These are phyloP conservation scores for Exobasidium rhododendri DNA, from an alignment of 1,284 basidiomycete species.

Conservation along the genomic window DNA sequence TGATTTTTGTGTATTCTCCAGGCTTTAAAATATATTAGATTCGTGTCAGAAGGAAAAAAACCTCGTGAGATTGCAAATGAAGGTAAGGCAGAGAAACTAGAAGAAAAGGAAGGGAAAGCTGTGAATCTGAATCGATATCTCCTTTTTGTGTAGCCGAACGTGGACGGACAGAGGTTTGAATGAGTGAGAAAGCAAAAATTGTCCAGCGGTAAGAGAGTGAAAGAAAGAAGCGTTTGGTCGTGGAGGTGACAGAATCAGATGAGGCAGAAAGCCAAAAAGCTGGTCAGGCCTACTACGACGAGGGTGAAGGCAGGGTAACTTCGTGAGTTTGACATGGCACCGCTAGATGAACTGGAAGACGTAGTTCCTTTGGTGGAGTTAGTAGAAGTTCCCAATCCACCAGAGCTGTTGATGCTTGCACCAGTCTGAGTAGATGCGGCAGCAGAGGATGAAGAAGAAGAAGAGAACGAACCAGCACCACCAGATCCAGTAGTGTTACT, in stretches of 20 bases:
- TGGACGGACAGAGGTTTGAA: background rate
- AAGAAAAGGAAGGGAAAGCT: background rate
- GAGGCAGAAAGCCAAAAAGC: background rate
- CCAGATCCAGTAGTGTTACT: constrained; percentile 29
- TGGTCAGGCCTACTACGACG: background rate
- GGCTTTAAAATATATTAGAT: background rate
- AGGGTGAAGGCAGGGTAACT: background rate
- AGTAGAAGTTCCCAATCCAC: background rate
- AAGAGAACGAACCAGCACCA: background rate
- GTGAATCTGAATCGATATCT: too few relatives aligned
- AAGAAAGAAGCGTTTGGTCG: too few relatives aligned
- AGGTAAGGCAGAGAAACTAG: background rate
- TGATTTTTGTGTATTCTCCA: background rate
- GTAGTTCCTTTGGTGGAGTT: background rate
- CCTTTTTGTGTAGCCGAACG: too few relatives aligned
- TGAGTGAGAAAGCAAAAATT: background rate
- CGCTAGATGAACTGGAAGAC: background rate
- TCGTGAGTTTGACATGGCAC: background rate
- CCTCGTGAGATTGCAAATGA: background rate
- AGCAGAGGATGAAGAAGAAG: background rate
- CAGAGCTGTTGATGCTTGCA: background rate
- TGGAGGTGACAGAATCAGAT: background rate
- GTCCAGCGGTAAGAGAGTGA: background rate
- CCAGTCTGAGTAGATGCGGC: background rate
- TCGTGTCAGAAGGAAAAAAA: background rate